These are phyloP conservation scores for Coemansia umbellata DNA, from an alignment of 192 early-diverging fungal species.

Conservation along the genomic window DNA sequence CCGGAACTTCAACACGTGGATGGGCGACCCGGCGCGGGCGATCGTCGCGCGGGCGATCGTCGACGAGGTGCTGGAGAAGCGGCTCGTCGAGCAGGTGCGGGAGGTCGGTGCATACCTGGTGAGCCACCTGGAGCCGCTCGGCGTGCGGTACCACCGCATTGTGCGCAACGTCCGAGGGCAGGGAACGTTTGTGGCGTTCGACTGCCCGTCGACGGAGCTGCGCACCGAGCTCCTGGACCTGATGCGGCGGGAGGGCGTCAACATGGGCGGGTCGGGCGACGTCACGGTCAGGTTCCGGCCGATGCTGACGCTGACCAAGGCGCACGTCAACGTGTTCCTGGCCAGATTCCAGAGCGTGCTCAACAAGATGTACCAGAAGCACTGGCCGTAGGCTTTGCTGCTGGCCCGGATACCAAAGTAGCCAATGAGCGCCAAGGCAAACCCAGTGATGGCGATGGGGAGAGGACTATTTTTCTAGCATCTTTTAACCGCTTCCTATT, in stretches of 20 bases:
- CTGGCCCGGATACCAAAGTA: too few relatives aligned
- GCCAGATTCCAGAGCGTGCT: conserved; percentile 56
- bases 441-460: too few relatives aligned
- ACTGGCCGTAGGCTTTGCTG: too few relatives aligned
- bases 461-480: not conserved
- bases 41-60: conserved; percentile 60
- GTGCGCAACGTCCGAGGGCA: conserved; percentile 59
- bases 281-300: conserved; percentile 60
- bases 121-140: conserved; percentile 51
- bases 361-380: conserved; percentile 50
- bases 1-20: conserved; percentile 74
- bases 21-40: conserved; percentile 68
- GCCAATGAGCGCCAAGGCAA: too few relatives aligned
- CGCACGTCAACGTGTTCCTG: conserved; percentile 66
- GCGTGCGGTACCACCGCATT: conserved; percentile 44
- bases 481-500: not conserved
- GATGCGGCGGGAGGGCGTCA: conserved; percentile 61
- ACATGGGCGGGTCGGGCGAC: conserved; percentile 66
- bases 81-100: conserved; percentile 52
- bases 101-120: conserved; percentile 56
- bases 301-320: conserved; percentile 66
- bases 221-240: conserved; percentile 55
- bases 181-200: conserved; percentile 70
- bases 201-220: conserved; percentile 49
- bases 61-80: conserved; percentile 54